Percentiles rank a stretch among this genome's conserved stretches.
phyloP scores from a whole-genome alignment of 1,284 basidiomycete species.

The Schizophyllum commune region DNA sequence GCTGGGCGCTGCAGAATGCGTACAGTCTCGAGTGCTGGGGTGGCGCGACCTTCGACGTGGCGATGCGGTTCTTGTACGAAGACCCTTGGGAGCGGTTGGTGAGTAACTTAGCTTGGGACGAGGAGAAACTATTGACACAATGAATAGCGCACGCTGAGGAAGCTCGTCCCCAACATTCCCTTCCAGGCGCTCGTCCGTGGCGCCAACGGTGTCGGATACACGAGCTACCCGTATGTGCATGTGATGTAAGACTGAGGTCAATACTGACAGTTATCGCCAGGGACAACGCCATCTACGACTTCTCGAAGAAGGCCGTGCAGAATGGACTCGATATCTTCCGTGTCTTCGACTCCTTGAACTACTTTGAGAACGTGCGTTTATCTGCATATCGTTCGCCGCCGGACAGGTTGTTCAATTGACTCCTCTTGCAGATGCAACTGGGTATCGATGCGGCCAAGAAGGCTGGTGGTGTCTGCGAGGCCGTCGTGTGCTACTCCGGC shows the following conservation, averaged over 20 bases:
- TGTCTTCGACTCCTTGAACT: constrained; percentile 99
- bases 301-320: constrained; percentile 97
- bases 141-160: constrained; percentile 78
- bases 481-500: constrained; percentile 98
- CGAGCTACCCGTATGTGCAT: constrained; percentile 83
- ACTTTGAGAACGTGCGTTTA: constrained; percentile 62
- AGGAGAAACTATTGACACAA: constrained; percentile 1
- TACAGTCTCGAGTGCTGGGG: constrained; percentile 99
- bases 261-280: constrained; percentile 27
- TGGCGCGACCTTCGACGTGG: constrained; percentile 98
- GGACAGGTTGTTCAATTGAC: constrained; percentile 2
- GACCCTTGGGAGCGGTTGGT: constrained; percentile 99
- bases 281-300: constrained; percentile 99
- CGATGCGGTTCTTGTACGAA: constrained; percentile 99
- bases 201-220: constrained; percentile 99
- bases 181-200: constrained; percentile 98
- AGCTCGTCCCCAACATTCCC: constrained; percentile 97
- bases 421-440: constrained; percentile 69
- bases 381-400: constrained; percentile 4
- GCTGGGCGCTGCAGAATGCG: constrained; percentile 90
- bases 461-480: constrained; percentile 97
- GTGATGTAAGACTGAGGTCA: not conserved
- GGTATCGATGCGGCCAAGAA: constrained; percentile 99
- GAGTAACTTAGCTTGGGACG: constrained; percentile 19
- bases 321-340: constrained; percentile 99